Evolutionary conservation across 1,139 yeast species (phyloP), one percentile per base, ranked within the genome.

Genomic region (Starmera stellimalicola): DNA sequence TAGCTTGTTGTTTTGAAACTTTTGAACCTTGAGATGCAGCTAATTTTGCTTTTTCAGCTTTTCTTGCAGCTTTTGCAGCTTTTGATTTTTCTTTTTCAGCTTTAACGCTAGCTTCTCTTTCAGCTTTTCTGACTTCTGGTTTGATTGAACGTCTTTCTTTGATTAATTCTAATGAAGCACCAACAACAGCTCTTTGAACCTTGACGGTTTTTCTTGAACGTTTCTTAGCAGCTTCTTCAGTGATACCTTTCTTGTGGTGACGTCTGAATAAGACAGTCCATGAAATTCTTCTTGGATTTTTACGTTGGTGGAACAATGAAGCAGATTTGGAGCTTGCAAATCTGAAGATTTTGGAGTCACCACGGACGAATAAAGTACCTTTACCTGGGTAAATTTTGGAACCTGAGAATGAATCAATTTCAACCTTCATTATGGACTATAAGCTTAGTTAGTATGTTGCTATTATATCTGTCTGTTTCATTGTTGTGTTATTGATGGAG

Each of bases 381-480:
- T 96, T 84, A 73, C 98, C 97, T 77, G 98, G 98, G 95, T 91
- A 93, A 80, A 91, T 91, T 77, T 88, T 91, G 64, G 88, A 72
- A 72, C 98, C 98, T 63, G 98, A 88, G 78, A 91, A 91, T 67
- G 97, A 83, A 73, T 91, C 97, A 75, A 88, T 75, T 83, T 91
- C 99, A 73, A 93, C 85, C 95, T 91, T 91, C 98, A 91, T 93
- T 71, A 63, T 50, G 48, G 42, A 50, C 34, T 26, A 12, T 19
- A 23, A n/a, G n/a, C 4, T 27, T 6, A 2, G 5, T 25, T n/a
- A 6, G 9, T 23, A 6, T 4, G n/a, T 18, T 18, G 7, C 5
- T 12, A 6, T 4, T 15, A 22, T 5, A 15, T 5, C 12, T 27
- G 22, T 16, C 12, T 16, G 4, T 12, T 18, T 18, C n/a, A 10